phyloP scores from a whole-genome alignment of 2,329 filamentous ascomycete species.

The Xylaria hypoxylon region DNA sequence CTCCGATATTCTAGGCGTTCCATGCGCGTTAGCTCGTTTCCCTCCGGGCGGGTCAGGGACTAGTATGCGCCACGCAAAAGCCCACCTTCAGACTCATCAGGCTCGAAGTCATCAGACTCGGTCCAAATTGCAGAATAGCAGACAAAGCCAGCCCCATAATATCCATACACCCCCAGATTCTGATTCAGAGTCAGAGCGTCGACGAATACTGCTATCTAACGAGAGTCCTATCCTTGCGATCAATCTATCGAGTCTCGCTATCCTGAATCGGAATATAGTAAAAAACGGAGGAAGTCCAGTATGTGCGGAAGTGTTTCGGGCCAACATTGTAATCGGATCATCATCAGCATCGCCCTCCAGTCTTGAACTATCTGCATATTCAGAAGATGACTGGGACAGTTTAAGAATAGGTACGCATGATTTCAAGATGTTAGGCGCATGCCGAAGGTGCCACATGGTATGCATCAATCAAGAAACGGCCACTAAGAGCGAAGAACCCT shows the following conservation, averaged over 20 bases:
- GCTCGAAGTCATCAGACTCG: conserved; percentile 60
- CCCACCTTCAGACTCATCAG: conserved; percentile 72
- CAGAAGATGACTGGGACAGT: conserved; percentile 81
- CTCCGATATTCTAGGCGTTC: conserved; percentile 76
- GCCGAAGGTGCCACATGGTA: conserved; percentile 94
- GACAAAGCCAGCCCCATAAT: conserved; percentile 67
- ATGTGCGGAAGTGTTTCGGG: conserved; percentile 81
- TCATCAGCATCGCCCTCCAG: conserved; percentile 5
- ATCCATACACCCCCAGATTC: conserved; percentile 69
- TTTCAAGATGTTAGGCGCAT: conserved; percentile 83
- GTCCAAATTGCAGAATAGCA: conserved; percentile 43
- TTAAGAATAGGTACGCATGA: conserved; percentile 73
- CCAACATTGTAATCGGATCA: conserved; percentile 83
- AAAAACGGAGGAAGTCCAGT: conserved; percentile 72
- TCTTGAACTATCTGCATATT: conserved; percentile 68
- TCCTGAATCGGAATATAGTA: conserved; percentile 79
- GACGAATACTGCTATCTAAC: conserved; percentile 84
- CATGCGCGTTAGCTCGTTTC: conserved; percentile 87
- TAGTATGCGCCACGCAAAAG: conserved; percentile 76
- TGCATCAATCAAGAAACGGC: conserved; percentile 90
- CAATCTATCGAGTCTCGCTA: conserved; percentile 81
- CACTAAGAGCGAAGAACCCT: conserved; percentile 83
- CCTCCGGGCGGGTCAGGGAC: conserved; percentile 72
- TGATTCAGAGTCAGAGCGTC: conserved; percentile 60
- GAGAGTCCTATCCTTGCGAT: conserved; percentile 93